Evolutionary conservation across 2,329 filamentous ascomycete genomes (phyloP), one percentile per base, ranked within the genome.

Genomic region (Botrytis squamosa): DNA sequence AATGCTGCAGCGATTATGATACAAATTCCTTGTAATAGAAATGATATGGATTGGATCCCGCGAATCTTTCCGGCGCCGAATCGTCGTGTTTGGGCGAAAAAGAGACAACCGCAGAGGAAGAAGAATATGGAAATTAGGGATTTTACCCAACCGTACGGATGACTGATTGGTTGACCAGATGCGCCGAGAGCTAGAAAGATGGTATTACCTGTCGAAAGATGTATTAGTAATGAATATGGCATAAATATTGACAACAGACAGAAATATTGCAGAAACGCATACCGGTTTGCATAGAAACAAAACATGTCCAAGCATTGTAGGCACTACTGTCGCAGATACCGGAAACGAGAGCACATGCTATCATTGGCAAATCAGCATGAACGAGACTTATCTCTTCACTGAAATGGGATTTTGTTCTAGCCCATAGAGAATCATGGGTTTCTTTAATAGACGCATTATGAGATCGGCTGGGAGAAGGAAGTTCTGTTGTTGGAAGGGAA

Each of bases 131-230:
- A 89, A 75, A 85, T 82, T 33, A 87, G 82, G 3, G 86, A 86
- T 74, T 85, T 86, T 70, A 86, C 81, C 87, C 85, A 89, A 72
- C 85, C 87, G 72, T 83, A 83, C 5, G 86, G 86, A 74, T 87
- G 82, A 74, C 82, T 83, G 33, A 83, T 79, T 4, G 86, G 88
- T 65, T 88, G 86, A 44, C 82, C 81, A 4, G 88, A 85, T 20
- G 87, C 86, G 72, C 88, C 88, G 36, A 91, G 86, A 29, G 87
- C 88, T 57, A 91, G 84, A 81, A 90, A 90, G 77, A 91, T 86
- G 16, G 89, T 90, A 81, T 91, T 91, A 57, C 88, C 88, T 83
- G 36, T 7, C 4, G 16, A 55, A 2, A 55, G 25, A 25, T 55
- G 70, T 72, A 69, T 64, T 40, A 49, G 57, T n/a, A 16, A 36